Evolutionary conservation across 139 green algal species (phyloP).

Genomic region (Chlamydomonas sp.): DNA sequence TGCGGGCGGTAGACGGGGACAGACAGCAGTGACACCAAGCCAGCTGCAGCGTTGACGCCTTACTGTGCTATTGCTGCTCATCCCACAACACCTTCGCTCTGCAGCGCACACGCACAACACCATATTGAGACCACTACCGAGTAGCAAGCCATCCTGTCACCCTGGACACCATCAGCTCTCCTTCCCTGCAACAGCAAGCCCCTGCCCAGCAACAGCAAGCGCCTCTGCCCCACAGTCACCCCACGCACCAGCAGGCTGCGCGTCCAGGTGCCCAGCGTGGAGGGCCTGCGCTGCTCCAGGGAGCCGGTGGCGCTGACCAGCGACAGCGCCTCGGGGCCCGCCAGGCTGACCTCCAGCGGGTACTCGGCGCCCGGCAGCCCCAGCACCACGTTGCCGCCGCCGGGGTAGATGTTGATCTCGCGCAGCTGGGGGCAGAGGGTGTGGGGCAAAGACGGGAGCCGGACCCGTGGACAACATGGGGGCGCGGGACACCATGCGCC

Average conservation of each 20-base stretch:
- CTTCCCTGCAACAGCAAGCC: not conserved
- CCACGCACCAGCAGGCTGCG: constrained; percentile 18
- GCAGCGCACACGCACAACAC: no score
- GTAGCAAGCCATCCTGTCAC: no score
- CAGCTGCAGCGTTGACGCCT: not conserved
- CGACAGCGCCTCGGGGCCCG: constrained; percentile 26
- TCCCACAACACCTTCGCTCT: no score
- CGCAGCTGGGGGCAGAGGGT: not conserved
- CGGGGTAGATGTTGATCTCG: constrained; percentile 33
- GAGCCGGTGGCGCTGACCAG: constrained; percentile 24
- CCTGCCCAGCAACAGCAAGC: not conserved
- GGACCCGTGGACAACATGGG: not conserved
- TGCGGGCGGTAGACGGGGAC: not conserved
- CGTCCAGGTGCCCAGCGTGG: constrained; percentile 29
- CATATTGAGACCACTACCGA: no score
- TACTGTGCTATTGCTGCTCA: no score
- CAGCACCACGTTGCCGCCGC: constrained; percentile 28
- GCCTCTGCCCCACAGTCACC: not conserved
- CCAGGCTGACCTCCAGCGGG: constrained; percentile 7
- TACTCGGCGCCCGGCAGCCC: not conserved
- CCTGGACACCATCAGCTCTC: not conserved
- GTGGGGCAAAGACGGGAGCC: not conserved
- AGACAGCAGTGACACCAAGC: not conserved
- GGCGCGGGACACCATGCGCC: not conserved
- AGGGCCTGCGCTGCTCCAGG: constrained; percentile 26